Conservation (phyloP, 192 early-diverging fungal species). For the Coemansia furcata region DNA sequence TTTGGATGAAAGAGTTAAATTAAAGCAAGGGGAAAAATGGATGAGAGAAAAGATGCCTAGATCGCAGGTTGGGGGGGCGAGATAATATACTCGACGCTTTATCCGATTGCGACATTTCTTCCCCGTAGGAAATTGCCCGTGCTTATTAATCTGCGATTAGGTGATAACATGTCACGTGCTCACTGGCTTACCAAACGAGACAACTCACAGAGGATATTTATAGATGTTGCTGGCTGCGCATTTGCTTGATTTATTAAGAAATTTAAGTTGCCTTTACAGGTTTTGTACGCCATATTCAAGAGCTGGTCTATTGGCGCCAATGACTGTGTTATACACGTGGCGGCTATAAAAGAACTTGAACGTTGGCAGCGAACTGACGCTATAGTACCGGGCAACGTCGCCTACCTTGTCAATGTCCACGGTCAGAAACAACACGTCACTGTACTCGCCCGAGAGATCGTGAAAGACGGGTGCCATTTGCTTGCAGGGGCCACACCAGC, state of each 20-base stretch:
- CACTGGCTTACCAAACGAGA: not conserved
- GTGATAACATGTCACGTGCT: not conserved
- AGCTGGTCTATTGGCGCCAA: conserved; percentile 57
- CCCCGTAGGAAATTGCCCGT: not conserved
- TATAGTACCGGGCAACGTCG: conserved; percentile 48
- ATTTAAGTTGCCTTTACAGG: not conserved
- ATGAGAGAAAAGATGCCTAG: not conserved
- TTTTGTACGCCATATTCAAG: conserved; percentile 12
- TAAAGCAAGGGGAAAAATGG: not conserved
- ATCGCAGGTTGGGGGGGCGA: not conserved
- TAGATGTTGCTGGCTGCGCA: not conserved
- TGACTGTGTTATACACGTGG: conserved; percentile 57
- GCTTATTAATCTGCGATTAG: not conserved
- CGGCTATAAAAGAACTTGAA: conserved; percentile 72
- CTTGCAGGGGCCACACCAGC: conserved; percentile 90
- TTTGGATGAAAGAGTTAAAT: not conserved
- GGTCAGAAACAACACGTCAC: conserved; percentile 69
- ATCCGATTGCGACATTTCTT: not conserved
- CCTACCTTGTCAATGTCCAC: conserved; percentile 77
- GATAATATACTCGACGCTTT: not conserved
- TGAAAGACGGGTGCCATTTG: conserved; percentile 67
- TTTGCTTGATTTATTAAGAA: not conserved
- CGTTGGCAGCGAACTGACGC: conserved; percentile 71
- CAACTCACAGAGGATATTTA: not conserved
- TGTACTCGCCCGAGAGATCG: conserved; percentile 54